Evolutionary conservation across 192 early-diverging fungal species (phyloP).

Genomic region (Coemansia sp.): DNA sequence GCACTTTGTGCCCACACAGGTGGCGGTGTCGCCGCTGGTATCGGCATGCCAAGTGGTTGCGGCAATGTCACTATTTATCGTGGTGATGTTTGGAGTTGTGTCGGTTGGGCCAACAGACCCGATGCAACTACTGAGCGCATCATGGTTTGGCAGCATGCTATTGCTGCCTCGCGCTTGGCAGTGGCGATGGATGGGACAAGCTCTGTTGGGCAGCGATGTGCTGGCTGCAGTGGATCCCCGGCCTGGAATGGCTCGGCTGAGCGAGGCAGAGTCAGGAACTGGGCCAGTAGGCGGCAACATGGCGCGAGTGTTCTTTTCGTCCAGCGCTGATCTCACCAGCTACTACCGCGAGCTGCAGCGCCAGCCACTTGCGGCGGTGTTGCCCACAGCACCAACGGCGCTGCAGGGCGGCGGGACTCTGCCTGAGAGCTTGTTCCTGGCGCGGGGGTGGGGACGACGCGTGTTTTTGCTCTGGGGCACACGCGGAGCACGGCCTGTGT

Average conservation of each 20-base stretch:
- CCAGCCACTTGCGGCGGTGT: conserved; percentile 14
- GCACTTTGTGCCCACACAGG: conserved; percentile 49
- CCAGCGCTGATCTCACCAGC: conserved; percentile 49
- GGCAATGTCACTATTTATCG: conserved; percentile 40
- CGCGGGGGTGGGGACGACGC: conserved; percentile 32
- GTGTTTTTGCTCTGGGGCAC: conserved; percentile 40
- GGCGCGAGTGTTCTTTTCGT: conserved; percentile 48
- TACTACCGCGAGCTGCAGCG: conserved; percentile 47
- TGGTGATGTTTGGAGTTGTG: conserved; percentile 52
- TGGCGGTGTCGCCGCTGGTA: conserved; percentile 24
- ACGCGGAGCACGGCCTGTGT: conserved; percentile 14
- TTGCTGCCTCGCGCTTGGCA: conserved; percentile 41
- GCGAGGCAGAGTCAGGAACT: not conserved
- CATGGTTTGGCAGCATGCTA: conserved; percentile 16
- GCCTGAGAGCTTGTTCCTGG: conserved; percentile 37
- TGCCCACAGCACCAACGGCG: conserved; percentile 11
- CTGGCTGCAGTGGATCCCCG: conserved; percentile 27
- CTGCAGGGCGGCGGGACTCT: conserved; percentile 30
- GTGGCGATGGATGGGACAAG: conserved; percentile 38
- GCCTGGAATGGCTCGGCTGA: conserved; percentile 1
- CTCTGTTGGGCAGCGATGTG: conserved; percentile 25
- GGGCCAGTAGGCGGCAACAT: conserved; percentile 35
- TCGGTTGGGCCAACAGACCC: conserved; percentile 43
- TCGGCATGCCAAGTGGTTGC: conserved; percentile 43
- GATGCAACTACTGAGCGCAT: conserved; percentile 28